Conservation (phyloP, 2,329 filamentous ascomycete genomes). For the Fusarium decemcellulare region DNA sequence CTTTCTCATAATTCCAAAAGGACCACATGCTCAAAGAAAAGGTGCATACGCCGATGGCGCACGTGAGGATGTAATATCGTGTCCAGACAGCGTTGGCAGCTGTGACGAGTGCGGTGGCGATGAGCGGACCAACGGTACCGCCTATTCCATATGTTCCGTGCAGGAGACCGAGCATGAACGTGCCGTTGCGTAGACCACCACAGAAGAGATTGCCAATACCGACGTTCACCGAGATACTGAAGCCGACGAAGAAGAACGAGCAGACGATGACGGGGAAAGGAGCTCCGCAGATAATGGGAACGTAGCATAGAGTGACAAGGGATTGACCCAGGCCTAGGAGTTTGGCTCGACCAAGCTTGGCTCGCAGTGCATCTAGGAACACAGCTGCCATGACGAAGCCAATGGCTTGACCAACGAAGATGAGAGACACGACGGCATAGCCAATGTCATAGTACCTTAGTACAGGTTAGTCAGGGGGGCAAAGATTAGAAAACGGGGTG, state of each 20-base stretch:
- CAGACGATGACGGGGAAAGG: constrained; percentile 78
- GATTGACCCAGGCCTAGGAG: constrained; percentile 72
- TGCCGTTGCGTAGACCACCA: constrained; percentile 67
- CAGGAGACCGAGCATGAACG: constrained; percentile 70
- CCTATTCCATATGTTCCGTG: constrained; percentile 79
- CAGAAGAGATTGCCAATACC: constrained; percentile 73
- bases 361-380: constrained; percentile 74
- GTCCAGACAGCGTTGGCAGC: constrained; percentile 73
- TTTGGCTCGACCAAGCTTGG: constrained; percentile 75
- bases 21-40: constrained; percentile 74
- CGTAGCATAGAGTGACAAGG: constrained; percentile 72
- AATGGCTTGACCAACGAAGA: constrained; percentile 83
- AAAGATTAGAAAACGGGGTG: no score
- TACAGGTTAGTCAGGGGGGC: neutral
- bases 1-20: constrained; percentile 79
- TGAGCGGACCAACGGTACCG: constrained; percentile 77
- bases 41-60: constrained; percentile 71
- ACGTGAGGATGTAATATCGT: constrained; percentile 78
- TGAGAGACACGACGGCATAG: constrained; percentile 84
- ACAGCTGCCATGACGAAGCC: constrained; percentile 83
- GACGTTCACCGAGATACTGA: constrained; percentile 69
- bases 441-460: constrained; percentile 77
- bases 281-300: constrained; percentile 75
- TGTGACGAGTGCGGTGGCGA: constrained; percentile 81
- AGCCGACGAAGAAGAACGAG: constrained; percentile 78